These are phyloP conservation scores for Saccharum officinarum DNA, from an alignment of 176 grass and related monocot genomes.

Conservation along the genomic window DNA sequence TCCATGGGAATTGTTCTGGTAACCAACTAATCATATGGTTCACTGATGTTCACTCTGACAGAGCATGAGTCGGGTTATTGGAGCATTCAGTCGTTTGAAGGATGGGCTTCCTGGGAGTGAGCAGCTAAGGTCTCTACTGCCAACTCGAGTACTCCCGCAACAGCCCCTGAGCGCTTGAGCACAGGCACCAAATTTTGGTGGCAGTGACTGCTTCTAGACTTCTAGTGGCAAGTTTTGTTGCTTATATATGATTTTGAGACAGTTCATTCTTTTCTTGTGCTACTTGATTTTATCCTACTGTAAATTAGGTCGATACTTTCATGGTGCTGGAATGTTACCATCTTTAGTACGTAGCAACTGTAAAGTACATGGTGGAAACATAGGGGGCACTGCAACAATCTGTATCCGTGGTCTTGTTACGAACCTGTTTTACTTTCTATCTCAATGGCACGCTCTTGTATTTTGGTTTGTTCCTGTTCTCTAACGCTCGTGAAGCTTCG, in stretches of 20 bases:
- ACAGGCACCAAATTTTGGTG: not conserved
- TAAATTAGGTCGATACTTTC: constrained; percentile 16
- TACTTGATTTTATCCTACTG: constrained; percentile 9
- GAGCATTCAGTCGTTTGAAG: constrained; percentile 47
- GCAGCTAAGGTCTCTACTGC: constrained; percentile 38
- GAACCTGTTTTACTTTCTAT: not conserved
- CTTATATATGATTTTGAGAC: constrained; percentile 20
- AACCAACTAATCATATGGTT: not conserved
- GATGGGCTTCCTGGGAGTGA: constrained; percentile 32
- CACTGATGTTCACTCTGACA: constrained; percentile 10
- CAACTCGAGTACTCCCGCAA: constrained; percentile 26
- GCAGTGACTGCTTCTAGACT: not conserved
- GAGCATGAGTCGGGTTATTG: constrained; percentile 37
- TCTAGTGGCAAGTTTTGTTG: constrained; percentile 4
- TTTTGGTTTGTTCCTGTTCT: not conserved
- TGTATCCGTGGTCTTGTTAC: not conserved
- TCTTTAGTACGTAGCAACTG: not conserved
- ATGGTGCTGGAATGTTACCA: not conserved
- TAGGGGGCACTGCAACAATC: not conserved
- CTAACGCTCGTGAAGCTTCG: not conserved
- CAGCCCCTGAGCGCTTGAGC: constrained; percentile 24
- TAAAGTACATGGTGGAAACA: constrained; percentile 18
- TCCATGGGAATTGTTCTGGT: not conserved
- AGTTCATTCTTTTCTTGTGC: constrained; percentile 17
- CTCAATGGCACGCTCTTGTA: no score